phyloP scores from a whole-genome alignment of 352 stramenopile genomes.

The Saprolegnia parasitica region DNA sequence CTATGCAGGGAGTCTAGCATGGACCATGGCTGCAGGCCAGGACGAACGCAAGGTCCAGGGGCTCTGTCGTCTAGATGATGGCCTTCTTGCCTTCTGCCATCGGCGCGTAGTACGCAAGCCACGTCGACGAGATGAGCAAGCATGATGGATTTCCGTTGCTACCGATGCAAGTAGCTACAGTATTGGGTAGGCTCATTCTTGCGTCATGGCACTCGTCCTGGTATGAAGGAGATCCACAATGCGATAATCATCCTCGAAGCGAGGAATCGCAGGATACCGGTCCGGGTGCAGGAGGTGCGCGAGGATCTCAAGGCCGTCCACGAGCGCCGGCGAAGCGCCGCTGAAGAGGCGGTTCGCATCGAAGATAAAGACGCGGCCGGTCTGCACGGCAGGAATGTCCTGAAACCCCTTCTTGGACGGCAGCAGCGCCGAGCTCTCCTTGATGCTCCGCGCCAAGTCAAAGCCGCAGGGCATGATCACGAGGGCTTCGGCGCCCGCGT shows the following conservation, averaged over 20 bases:
- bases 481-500: slow-evolving; percentile 19
- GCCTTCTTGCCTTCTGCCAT: no score
- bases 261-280: not conserved
- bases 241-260: not conserved
- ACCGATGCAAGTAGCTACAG: no score
- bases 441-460: slow-evolving; percentile 19
- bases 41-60: no score
- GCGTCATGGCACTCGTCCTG: no score
- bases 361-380: slow-evolving; percentile 12
- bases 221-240: not conserved
- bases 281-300: slow-evolving; percentile 24
- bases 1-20: no score
- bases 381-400: slow-evolving; percentile 19
- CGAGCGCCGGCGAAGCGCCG: slow-evolving; percentile 22
- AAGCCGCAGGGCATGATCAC: slow-evolving; percentile 30
- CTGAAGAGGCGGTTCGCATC: slow-evolving; percentile 28
- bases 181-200: no score
- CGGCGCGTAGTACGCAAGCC: no score
- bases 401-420: slow-evolving; percentile 2
- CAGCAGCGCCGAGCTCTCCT: slow-evolving; percentile 5
- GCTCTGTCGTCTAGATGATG: no score
- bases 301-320: slow-evolving; percentile 29
- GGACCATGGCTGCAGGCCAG: no score
- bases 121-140: no score
- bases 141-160: no score